Evolutionary conservation across 768 basidiomycete species (phyloP).

Genomic region (Mycena sanguinolenta): DNA sequence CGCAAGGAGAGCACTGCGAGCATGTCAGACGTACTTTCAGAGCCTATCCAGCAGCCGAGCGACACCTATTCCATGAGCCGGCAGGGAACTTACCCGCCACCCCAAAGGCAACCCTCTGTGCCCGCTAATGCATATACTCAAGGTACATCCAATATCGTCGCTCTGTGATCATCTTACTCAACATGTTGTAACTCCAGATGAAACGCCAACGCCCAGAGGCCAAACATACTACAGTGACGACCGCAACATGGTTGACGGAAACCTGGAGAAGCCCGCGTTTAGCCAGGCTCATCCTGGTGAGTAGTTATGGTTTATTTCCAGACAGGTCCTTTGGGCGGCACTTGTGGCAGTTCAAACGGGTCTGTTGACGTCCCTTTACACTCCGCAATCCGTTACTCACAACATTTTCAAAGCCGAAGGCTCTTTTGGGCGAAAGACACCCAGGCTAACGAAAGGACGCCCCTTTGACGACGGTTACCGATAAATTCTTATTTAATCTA

Average conservation of each 20-base stretch:
- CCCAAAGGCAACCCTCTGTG: constrained; percentile 38
- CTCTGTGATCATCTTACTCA: not conserved
- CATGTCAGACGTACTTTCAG: constrained; percentile 66
- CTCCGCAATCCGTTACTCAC: constrained; percentile 22
- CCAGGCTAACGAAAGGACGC: constrained; percentile 32
- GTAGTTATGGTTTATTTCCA: constrained; percentile 43
- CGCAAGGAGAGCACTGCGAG: constrained; percentile 68
- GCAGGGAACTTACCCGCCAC: constrained; percentile 49
- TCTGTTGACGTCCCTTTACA: constrained; percentile 29
- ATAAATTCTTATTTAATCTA: constrained; percentile 26
- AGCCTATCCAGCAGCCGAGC: constrained; percentile 61
- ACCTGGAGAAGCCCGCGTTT: constrained; percentile 52
- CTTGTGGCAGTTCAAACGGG: constrained; percentile 44
- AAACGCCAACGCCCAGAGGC: constrained; percentile 37
- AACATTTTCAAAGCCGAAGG: constrained; percentile 39
- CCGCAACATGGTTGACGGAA: constrained; percentile 42
- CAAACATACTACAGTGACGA: constrained; percentile 49
- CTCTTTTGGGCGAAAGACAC: constrained; percentile 41
- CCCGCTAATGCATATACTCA: constrained; percentile 54
- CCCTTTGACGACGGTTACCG: constrained; percentile 32
- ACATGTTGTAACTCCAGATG: constrained; percentile 1
- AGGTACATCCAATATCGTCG: constrained; percentile 16
- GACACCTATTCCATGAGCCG: constrained; percentile 53
- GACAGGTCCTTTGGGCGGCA: constrained; percentile 42
- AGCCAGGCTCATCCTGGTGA: constrained; percentile 64